Evolutionary conservation across 768 basidiomycete species (phyloP).

Genomic region (Suillus paluster): DNA sequence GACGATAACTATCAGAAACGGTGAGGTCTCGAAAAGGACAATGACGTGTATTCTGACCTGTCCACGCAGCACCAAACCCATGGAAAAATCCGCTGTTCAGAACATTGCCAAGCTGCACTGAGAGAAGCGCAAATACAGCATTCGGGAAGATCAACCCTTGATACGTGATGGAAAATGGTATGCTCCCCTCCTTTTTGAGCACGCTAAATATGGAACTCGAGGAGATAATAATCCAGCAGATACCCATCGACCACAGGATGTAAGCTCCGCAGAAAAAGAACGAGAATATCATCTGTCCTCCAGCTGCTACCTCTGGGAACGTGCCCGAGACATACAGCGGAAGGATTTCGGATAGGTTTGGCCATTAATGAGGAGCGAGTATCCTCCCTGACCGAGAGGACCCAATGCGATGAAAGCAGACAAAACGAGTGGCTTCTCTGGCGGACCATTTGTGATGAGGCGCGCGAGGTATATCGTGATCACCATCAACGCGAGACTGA

Average conservation of each 20-base stretch:
- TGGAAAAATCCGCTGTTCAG: constrained; percentile 56
- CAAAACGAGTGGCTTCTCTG: constrained; percentile 43
- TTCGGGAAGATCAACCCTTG: constrained; percentile 65
- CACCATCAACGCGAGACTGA: constrained; percentile 53
- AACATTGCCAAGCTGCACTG: constrained; percentile 51
- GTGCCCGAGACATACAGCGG: constrained; percentile 33
- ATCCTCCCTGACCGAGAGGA: constrained; percentile 58
- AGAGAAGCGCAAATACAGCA: constrained; percentile 54
- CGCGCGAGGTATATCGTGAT: constrained; percentile 52
- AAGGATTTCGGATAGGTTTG: constrained; percentile 40
- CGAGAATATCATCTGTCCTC: constrained; percentile 48
- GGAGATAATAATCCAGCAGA: constrained; percentile 54
- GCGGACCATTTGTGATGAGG: constrained; percentile 45
- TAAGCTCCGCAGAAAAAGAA: constrained; percentile 51
- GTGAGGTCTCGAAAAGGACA: background rate
- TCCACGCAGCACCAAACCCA: constrained; percentile 57
- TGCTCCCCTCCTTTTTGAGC: constrained; percentile 28
- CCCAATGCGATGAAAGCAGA: constrained; percentile 55
- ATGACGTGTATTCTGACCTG: constrained; percentile 33
- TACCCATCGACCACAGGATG: constrained; percentile 58
- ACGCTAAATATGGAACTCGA: constrained; percentile 43
- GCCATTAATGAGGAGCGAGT: constrained; percentile 47
- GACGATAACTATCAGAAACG: constrained; percentile 37
- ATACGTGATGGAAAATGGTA: constrained; percentile 51
- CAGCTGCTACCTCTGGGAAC: constrained; percentile 37